Evolutionary conservation across 1,139 yeast species (phyloP).

Genomic region (Suhomyces kunorum): DNA sequence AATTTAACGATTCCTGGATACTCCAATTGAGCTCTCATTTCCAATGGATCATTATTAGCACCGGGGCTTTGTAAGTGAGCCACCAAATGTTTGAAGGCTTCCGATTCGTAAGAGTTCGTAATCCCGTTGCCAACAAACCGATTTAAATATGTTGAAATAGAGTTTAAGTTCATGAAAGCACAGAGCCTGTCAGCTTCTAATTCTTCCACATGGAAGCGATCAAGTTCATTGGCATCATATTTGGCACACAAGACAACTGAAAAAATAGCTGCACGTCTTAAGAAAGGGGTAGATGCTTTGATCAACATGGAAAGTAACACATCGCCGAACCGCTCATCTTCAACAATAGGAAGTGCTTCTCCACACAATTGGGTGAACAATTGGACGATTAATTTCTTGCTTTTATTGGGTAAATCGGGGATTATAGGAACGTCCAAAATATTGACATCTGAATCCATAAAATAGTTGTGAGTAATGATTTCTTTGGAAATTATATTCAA

Average conservation of each 20-base stretch:
- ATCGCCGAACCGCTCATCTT: slow-evolving; percentile 29
- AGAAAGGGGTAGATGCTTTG: slow-evolving; percentile 62
- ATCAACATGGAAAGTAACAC: slow-evolving; percentile 56
- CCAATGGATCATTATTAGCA: slow-evolving; percentile 1
- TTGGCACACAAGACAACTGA: slow-evolving; percentile 60
- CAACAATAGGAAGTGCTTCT: neutral
- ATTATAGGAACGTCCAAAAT: slow-evolving; percentile 39
- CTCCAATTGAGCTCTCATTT: slow-evolving; percentile 38
- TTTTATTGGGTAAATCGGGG: slow-evolving; percentile 17
- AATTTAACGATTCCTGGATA: slow-evolving; percentile 69
- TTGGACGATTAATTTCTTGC: neutral
- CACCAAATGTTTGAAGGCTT: slow-evolving; percentile 19
- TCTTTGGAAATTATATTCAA: slow-evolving; percentile 29
- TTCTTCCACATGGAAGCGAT: slow-evolving; percentile 20
- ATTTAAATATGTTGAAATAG: slow-evolving; percentile 16
- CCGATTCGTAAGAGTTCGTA: slow-evolving; percentile 15
- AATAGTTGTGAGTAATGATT: slow-evolving; percentile 26
- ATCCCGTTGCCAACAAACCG: slow-evolving; percentile 8
- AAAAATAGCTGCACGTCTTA: slow-evolving; percentile 66
- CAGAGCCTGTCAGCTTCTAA: slow-evolving; percentile 62
- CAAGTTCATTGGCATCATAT: slow-evolving; percentile 37
- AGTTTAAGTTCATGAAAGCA: slow-evolving; percentile 53
- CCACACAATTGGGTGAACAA: slow-evolving; percentile 1
- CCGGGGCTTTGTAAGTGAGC: neutral
- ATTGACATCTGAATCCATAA: slow-evolving; percentile 24